Conservation (phyloP, 768 basidiomycete species). For the Tubosaeta sp. region DNA sequence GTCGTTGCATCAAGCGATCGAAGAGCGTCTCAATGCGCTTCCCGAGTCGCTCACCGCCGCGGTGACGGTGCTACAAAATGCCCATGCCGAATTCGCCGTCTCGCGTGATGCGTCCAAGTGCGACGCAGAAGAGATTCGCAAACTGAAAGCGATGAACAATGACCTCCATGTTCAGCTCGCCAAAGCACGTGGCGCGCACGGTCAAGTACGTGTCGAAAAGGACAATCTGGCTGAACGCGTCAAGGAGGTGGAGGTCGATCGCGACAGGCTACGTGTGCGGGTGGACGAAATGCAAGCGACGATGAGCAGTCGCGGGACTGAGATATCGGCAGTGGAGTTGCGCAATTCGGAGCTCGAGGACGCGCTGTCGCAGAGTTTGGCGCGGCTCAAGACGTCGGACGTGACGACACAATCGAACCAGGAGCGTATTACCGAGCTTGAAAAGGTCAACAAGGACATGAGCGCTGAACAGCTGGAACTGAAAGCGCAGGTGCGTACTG, state of each 20-base stretch:
- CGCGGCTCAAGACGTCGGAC: slow-evolving; percentile 69
- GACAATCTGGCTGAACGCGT: slow-evolving; percentile 66
- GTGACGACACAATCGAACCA: slow-evolving; percentile 57
- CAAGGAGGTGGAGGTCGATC: slow-evolving; percentile 54
- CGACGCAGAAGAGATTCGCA: slow-evolving; percentile 69
- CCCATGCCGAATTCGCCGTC: slow-evolving; percentile 57
- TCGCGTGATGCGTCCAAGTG: slow-evolving; percentile 54
- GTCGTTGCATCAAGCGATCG: slow-evolving; percentile 47
- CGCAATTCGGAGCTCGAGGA: slow-evolving; percentile 63
- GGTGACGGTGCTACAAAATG: slow-evolving; percentile 52
- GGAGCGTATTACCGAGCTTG: slow-evolving; percentile 57
- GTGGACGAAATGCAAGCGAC: slow-evolving; percentile 51
- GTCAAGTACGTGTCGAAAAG: slow-evolving; percentile 79
- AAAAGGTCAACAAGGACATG: slow-evolving; percentile 55
- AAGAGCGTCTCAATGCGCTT: slow-evolving; percentile 51
- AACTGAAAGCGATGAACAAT: slow-evolving; percentile 46
- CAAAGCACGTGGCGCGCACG: slow-evolving; percentile 73
- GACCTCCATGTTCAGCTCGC: slow-evolving; percentile 71
- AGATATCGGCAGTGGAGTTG: slow-evolving; percentile 44
- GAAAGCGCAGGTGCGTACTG: slow-evolving; percentile 52
- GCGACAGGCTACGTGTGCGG: slow-evolving; percentile 54
- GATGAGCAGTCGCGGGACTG: slow-evolving; percentile 40
- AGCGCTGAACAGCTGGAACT: slow-evolving; percentile 52
- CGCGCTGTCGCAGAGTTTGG: slow-evolving; percentile 68
- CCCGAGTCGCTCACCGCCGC: slow-evolving; percentile 56